Base-by-base conservation (phyloP, 306 rosid genomes). In the Castanopsis chinensis region DNA sequence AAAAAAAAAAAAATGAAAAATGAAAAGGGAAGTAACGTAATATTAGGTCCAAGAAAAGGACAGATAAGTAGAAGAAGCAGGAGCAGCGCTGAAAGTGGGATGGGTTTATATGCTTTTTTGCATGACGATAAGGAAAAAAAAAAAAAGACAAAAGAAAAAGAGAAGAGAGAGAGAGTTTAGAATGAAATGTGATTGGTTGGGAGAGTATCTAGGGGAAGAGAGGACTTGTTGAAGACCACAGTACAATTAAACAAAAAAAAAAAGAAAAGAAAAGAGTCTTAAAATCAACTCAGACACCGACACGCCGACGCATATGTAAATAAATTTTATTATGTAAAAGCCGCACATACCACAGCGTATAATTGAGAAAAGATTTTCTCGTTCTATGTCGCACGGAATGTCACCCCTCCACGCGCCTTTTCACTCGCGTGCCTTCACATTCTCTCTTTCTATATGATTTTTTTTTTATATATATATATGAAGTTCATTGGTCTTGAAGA, bases 221-320 rank as follows among this genome's bases (percentile, higher is more conserved):
- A 7, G 21, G 6, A 37, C n/a, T 19, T 15, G 35, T 7, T 33
- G 71, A 18, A 17, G 49, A 32, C 71, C 51, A 33, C 25, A 17
- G 71, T 67, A 67, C 60, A 9, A 23, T 63, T 49, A 64, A 33
- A 37, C 3, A 37, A 37, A 0, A 5, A 32, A 0, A 37, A 37
- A 37, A 6, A 33, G 0, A 37, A 37, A 37, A 37, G n/a, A n/a
- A n/a, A n/a, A n/a, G n/a, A n/a, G 3, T 8, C 11, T 37, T 37
- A 37, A 37, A 37, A 76, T 64, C 73, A 65, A 11, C 65, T 67
- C 74, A 12, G 54, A 76, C 80, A 76, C 67, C 80, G 74, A 76
- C 80, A 59, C 53, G 54, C 64, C 72, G 20, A 23, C 73, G 69
- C 72, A 56, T 51, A 11, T 19, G 37, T 64, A 49, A 10, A 49